phyloP scores from a whole-genome alignment of 805 yeast genomes.

The Metschnikowia sp. region DNA sequence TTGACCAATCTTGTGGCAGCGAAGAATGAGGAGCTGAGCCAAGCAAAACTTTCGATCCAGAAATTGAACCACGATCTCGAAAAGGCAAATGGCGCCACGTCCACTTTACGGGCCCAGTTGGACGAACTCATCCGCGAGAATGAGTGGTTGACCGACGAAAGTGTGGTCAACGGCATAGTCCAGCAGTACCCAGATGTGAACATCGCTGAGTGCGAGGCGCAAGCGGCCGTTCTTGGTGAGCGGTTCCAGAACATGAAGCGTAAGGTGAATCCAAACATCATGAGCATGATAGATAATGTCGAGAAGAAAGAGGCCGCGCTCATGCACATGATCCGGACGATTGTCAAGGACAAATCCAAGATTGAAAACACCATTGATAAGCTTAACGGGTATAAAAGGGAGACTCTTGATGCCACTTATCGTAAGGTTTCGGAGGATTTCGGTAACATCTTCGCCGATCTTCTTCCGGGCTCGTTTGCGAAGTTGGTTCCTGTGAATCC shows the following conservation, averaged over 20 bases:
- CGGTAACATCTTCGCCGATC: slow-evolving; percentile 84
- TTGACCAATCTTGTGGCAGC: slow-evolving; percentile 44
- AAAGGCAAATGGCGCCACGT: slow-evolving; percentile 39
- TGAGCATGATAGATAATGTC: slow-evolving; percentile 88
- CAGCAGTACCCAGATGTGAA: slow-evolving; percentile 62
- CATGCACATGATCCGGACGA: slow-evolving; percentile 76
- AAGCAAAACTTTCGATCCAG: slow-evolving; percentile 50
- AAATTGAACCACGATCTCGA: slow-evolving; percentile 54
- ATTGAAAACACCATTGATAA: slow-evolving; percentile 84
- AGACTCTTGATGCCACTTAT: slow-evolving; percentile 81
- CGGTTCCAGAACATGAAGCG: slow-evolving; percentile 68
- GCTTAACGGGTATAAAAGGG: slow-evolving; percentile 79
- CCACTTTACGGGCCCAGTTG: slow-evolving; percentile 35
- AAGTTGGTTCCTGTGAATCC: slow-evolving; percentile 79
- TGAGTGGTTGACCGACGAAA: slow-evolving; percentile 72
- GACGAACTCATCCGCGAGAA: slow-evolving; percentile 49
- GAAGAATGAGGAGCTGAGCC: slow-evolving; percentile 44
- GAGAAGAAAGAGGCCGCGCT: slow-evolving; percentile 81
- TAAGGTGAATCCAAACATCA: slow-evolving; percentile 79
- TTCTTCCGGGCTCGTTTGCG: slow-evolving; percentile 86
- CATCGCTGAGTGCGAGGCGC: slow-evolving; percentile 57
- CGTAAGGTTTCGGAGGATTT: slow-evolving; percentile 83
- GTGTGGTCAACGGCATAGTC: slow-evolving; percentile 52
- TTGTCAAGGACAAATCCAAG: slow-evolving; percentile 83
- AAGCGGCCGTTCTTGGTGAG: slow-evolving; percentile 53